Evolutionary conservation across 805 yeast genomes (phyloP), one percentile per base, ranked within the genome.

Genomic region (Teunomyces kruisii): DNA sequence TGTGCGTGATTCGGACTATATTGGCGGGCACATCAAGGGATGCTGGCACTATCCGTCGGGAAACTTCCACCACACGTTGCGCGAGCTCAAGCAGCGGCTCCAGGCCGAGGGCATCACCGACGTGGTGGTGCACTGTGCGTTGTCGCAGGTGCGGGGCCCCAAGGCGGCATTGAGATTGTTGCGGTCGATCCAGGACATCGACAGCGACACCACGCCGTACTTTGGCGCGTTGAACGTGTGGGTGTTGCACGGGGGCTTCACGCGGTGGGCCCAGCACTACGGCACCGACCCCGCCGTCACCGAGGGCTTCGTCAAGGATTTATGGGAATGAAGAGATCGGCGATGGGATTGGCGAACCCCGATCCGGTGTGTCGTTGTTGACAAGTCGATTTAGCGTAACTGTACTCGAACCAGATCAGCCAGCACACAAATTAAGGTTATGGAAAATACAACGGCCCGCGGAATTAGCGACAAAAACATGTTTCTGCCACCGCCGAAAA

Each of bases 101-200:
- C 37, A 52, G 14, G 62, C 61, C 28, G 58, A 64, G 9, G 61
- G 62, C 3, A 58, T 64, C 6, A 67, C 73, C 35, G 81, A 78
- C 43, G 79, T 89, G 0, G 85, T 94, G 0, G 94, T 92, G 67
- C 97, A 94, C 62, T 92, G 99, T 64, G 90, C 91, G 24, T 72
- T 87, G 26, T 84, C 95, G 3, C 98, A 94, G 64, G 95, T 85
- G 48, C 72, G 99, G 42, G 98, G 98, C 0, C 98, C 98, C 0
- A 72, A 87, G 3, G 79, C 96, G 3, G 90, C 97, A 0, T 67
- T 83, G 64, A 72, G 70, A 54, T 85, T 86, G 55, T 57, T 74
- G 50, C 64, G 84, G 45, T 71, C 72, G 51, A 66, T 77, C 10
- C 61, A 65, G 36, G 72, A 67, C 9, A 42, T 64, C 12, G 55